Percentiles rank a stretch among this genome's conserved stretches.
phyloP scores from a whole-genome alignment of 2,329 filamentous ascomycete genomes.

The Alternaria angustiovoidea region DNA sequence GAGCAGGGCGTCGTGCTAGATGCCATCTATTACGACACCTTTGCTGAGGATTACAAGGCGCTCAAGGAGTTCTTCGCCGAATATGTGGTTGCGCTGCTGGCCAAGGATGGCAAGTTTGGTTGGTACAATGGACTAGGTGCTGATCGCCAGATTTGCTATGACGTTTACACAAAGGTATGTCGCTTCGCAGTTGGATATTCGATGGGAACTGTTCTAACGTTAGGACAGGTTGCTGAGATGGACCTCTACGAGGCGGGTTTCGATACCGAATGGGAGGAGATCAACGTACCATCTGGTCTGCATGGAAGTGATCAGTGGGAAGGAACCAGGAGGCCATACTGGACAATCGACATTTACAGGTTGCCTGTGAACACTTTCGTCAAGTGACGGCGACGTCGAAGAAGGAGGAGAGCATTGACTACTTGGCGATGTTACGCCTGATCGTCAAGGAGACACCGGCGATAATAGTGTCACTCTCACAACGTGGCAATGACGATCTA shows the following conservation, averaged over 20 bases:
- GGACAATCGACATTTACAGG: slow-evolving; percentile 49
- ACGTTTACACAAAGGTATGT: slow-evolving; percentile 50
- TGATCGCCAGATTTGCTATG: slow-evolving; percentile 51
- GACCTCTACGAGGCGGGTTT: slow-evolving; percentile 49
- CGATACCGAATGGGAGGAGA: slow-evolving; percentile 48
- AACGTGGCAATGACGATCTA: not conserved
- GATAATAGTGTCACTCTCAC: not conserved
- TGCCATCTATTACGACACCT: slow-evolving; percentile 62
- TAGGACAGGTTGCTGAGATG: slow-evolving; percentile 45
- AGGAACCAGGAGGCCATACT: slow-evolving; percentile 47
- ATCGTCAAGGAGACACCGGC: not conserved
- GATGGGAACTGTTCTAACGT: slow-evolving; percentile 10
- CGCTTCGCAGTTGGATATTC: not conserved
- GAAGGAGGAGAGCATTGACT: not conserved
- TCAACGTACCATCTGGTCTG: slow-evolving; percentile 42
- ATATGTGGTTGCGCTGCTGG: slow-evolving; percentile 47
- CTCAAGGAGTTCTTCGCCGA: slow-evolving; percentile 50
- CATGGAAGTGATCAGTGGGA: slow-evolving; percentile 49
- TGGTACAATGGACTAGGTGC: slow-evolving; percentile 52
- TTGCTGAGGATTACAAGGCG: slow-evolving; percentile 49
- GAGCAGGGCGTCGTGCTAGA: slow-evolving; percentile 76
- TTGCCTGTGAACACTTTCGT: slow-evolving; percentile 49
- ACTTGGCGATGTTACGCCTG: not conserved
- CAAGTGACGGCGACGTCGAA: slow-evolving; percentile 22
- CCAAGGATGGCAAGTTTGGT: slow-evolving; percentile 45